A percentile compares a stretch with the other conserved stretches of the same genome.
These are phyloP conservation scores for Irpex sp. DNA, from an alignment of 1,284 basidiomycete genomes.

Conservation along the genomic window DNA sequence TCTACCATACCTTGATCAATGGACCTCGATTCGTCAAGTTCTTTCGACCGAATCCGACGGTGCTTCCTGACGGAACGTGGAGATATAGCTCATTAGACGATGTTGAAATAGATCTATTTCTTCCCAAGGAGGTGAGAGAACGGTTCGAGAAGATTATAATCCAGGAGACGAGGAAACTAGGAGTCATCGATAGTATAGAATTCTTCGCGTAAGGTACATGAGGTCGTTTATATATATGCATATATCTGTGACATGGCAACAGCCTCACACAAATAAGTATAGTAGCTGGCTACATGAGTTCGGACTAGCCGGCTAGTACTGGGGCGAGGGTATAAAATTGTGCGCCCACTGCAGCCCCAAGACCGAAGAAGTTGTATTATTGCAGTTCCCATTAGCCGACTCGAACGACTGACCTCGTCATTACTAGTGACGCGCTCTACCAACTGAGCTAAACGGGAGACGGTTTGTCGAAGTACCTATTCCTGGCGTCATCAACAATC, in stretches of 20 bases:
- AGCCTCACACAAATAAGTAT: too few relatives aligned
- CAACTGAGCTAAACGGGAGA: slow-evolving; percentile 48
- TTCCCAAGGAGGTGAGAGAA: background rate
- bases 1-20: slow-evolving; percentile 14
- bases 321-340: too few relatives aligned
- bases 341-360: too few relatives aligned
- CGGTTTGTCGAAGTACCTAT: background rate
- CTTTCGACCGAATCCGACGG: slow-evolving; percentile 15
- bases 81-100: slow-evolving; percentile 1
- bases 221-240: too few relatives aligned
- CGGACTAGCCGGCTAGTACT: too few relatives aligned
- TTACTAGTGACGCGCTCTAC: slow-evolving; percentile 61
- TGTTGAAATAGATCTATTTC: slow-evolving; percentile 12
- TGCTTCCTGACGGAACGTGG: slow-evolving; percentile 13
- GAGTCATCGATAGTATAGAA: background rate
- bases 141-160: slow-evolving; percentile 3
- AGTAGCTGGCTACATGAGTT: too few relatives aligned
- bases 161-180: background rate
- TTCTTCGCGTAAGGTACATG: background rate
- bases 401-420: slow-evolving; percentile 12
- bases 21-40: slow-evolving; percentile 16
- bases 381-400: slow-evolving; percentile 10
- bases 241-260: too few relatives aligned
- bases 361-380: too few relatives aligned
- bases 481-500: too few relatives aligned